Conservation (phyloP, 2,329 filamentous ascomycete genomes). For the Proliferodiscus dingleyae region DNA sequence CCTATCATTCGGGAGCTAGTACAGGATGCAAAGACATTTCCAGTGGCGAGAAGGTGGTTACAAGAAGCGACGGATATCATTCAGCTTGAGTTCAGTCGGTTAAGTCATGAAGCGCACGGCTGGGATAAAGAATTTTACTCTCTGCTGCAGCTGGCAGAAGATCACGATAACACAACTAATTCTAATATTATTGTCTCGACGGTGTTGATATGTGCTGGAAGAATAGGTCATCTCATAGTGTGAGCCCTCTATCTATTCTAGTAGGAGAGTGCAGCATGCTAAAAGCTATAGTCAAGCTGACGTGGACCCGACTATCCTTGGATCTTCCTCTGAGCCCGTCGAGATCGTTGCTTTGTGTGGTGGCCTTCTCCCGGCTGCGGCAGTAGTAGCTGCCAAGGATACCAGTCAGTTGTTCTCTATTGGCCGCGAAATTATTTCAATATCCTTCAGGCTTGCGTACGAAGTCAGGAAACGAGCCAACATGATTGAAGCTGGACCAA, state of each 20-base stretch:
- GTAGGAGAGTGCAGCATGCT: neutral
- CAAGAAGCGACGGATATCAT: conserved; percentile 33
- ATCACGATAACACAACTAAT: too few relatives aligned
- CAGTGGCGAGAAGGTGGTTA: conserved; percentile 32
- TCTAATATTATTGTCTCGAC: too few relatives aligned
- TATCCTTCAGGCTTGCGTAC: neutral
- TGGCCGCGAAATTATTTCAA: neutral
- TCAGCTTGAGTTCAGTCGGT: conserved; percentile 24
- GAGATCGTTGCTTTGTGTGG: neutral
- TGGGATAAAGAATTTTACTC: neutral
- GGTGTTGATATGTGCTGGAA: too few relatives aligned
- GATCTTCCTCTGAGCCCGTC: neutral
- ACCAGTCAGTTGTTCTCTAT: neutral
- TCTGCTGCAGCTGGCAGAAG: neutral
- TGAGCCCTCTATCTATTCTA: too few relatives aligned
- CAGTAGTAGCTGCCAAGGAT: neutral
- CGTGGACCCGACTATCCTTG: neutral
- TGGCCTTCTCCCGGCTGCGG: neutral
- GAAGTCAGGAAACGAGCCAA: neutral
- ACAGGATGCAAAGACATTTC: neutral
- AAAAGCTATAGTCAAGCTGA: neutral
- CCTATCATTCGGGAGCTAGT: neutral
- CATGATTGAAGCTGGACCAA: neutral
- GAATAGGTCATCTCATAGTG: too few relatives aligned
- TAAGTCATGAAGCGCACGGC: neutral